A percentile compares a stretch with the other conserved stretches of the same genome.
These are phyloP conservation scores for Mycosphaerella sp. DNA, from an alignment of 2,329 filamentous ascomycete genomes.

Conservation along the genomic window DNA sequence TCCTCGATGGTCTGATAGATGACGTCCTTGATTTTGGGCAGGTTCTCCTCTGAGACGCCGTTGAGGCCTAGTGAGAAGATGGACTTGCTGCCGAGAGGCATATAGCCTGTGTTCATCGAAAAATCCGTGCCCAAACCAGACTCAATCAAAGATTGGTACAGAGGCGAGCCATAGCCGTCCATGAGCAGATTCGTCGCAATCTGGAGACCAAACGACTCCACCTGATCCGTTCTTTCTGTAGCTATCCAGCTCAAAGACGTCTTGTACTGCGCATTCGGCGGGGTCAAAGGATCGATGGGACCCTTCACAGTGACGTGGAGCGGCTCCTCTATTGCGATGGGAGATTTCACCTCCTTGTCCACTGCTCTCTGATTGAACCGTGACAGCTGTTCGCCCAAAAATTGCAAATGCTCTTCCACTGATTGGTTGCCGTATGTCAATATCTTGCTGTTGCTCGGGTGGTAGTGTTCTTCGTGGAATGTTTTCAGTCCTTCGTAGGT, in stretches of 20 bases:
- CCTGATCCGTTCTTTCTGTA: constrained; percentile 70
- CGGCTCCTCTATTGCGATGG: constrained; percentile 66
- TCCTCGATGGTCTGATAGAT: constrained; percentile 67
- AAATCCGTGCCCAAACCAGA: constrained; percentile 86
- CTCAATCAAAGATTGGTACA: constrained; percentile 85
- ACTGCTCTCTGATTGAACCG: constrained; percentile 64
- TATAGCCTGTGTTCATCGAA: constrained; percentile 90
- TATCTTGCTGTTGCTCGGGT: constrained; percentile 94
- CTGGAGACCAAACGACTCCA: constrained; percentile 82
- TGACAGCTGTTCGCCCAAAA: constrained; percentile 67
- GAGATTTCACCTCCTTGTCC: constrained; percentile 67
- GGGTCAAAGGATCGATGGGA: constrained; percentile 79
- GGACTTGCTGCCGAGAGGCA: constrained; percentile 66
- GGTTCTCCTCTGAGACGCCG: constrained; percentile 76
- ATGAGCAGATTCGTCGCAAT: constrained; percentile 77
- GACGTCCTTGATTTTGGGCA: constrained; percentile 66
- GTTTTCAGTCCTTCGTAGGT: constrained; percentile 83
- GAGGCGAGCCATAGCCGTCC: constrained; percentile 89
- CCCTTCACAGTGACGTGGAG: constrained; percentile 66
- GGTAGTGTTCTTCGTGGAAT: constrained; percentile 90
- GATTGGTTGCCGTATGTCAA: constrained; percentile 95
- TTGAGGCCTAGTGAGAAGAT: constrained; percentile 89
- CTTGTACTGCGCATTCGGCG: constrained; percentile 82
- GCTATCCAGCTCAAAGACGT: constrained; percentile 91
- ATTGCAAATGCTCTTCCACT: constrained; percentile 68